A percentile compares a stretch with the other conserved stretches of the same genome.
phyloP scores from a whole-genome alignment of 2,329 filamentous ascomycete genomes.

The Pyrenophora seminiperda region DNA sequence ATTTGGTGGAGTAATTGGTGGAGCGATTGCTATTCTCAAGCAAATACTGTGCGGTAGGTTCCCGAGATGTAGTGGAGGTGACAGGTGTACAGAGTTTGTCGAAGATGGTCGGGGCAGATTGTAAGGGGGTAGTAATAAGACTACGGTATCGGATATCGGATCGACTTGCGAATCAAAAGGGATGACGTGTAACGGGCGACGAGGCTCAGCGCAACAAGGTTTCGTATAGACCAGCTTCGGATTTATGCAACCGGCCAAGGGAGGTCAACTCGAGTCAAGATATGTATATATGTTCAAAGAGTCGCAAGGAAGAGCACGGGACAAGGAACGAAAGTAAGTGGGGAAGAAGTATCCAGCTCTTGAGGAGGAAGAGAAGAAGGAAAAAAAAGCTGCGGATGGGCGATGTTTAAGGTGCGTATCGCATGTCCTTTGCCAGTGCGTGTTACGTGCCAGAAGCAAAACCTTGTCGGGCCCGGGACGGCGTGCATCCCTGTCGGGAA shows the following conservation, averaged over 20 bases:
- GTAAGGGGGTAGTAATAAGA: neutral
- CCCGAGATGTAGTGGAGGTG: conserved; percentile 2
- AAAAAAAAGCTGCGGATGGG: conserved; percentile 6
- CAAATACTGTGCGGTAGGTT: neutral
- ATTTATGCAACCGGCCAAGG: conserved; percentile 22
- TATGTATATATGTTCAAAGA: conserved; percentile 1
- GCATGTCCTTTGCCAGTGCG: conserved; percentile 24
- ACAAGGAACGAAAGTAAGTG: conserved; percentile 21
- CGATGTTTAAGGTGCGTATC: conserved; percentile 31
- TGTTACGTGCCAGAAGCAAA: conserved; percentile 20
- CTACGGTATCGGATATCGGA: conserved; percentile 6
- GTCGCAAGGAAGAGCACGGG: neutral
- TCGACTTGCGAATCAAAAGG: conserved; percentile 12
- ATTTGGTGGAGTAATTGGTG: conserved; percentile 6
- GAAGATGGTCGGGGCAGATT: neutral
- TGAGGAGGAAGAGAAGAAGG: neutral
- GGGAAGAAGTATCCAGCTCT: conserved; percentile 4
- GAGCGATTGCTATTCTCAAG: conserved; percentile 6
- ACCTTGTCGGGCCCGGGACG: conserved; percentile 2
- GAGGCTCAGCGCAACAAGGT: conserved; percentile 7
- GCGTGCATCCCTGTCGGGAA: conserved; percentile 13
- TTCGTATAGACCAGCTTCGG: conserved; percentile 17
- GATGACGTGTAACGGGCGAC: conserved; percentile 3
- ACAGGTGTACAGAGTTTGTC: neutral
- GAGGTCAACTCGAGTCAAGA: conserved; percentile 16